phyloP scores from a whole-genome alignment of 2,329 filamentous ascomycete species.

The Trichoderma brevicompactum region DNA sequence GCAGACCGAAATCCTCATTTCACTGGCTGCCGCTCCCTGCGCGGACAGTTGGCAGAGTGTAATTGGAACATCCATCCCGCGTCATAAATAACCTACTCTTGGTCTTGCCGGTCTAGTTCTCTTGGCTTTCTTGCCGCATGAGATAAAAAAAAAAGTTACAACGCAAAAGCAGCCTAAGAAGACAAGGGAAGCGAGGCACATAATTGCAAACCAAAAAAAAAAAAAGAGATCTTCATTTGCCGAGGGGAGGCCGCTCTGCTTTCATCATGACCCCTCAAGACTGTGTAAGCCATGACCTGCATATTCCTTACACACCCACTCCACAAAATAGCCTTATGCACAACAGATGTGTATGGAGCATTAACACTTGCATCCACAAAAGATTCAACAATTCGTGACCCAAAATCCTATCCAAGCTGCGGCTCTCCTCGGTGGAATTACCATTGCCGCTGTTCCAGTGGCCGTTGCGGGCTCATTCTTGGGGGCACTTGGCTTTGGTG shows the following conservation, averaged over 20 bases:
- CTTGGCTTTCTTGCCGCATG: background rate
- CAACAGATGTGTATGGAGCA: background rate
- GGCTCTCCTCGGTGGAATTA: background rate
- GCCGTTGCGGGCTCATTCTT: background rate
- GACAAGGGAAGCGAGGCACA: background rate
- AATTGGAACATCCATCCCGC: constrained; percentile 19
- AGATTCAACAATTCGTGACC: background rate
- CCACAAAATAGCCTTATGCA: constrained; percentile 12
- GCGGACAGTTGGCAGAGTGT: constrained; percentile 22
- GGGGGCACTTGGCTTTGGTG: constrained; percentile 12
- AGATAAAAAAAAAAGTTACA: background rate
- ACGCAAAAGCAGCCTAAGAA: background rate
- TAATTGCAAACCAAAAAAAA: no score
- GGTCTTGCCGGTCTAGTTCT: background rate
- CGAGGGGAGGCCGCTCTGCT: background rate
- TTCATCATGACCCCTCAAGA: constrained; percentile 13
- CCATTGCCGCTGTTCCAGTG: background rate
- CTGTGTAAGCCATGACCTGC: constrained; percentile 13
- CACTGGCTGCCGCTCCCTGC: constrained; percentile 21
- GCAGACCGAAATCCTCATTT: constrained; percentile 16
- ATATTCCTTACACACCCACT: background rate
- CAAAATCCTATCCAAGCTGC: constrained; percentile 12
- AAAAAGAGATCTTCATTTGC: background rate
- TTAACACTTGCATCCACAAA: background rate
- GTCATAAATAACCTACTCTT: background rate